These are phyloP conservation scores for Vaccinium myrtillus DNA, from an alignment of 148 eudicot species.

Conservation along the genomic window DNA sequence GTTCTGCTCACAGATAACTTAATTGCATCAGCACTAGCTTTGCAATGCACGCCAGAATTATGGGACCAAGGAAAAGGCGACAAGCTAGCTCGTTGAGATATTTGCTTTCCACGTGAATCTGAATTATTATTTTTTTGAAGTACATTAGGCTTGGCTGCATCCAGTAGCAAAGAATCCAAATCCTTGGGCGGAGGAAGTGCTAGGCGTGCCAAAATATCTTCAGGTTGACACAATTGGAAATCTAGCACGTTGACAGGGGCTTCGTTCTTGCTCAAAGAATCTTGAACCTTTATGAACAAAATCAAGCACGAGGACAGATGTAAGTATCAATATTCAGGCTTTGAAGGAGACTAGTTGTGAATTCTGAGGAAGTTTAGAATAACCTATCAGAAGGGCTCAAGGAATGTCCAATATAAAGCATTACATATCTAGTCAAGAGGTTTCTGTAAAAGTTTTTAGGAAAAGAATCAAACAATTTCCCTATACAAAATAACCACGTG, in stretches of 20 bases:
- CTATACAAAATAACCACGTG: background rate
- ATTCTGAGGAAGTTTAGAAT: background rate
- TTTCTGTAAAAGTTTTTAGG: background rate
- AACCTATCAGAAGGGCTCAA: background rate
- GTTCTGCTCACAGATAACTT: constrained; percentile 52
- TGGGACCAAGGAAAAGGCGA: constrained; percentile 90
- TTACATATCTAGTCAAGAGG: background rate
- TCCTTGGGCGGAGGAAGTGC: constrained; percentile 74
- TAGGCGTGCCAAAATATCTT: constrained; percentile 59
- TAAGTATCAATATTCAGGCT: constrained; percentile 10
- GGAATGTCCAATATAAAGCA: background rate
- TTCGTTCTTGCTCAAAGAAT: constrained; percentile 35
- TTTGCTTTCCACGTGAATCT: constrained; percentile 59
- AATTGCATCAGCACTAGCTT: constrained; percentile 59
- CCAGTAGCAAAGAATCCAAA: constrained; percentile 74
- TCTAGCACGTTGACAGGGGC: constrained; percentile 28
- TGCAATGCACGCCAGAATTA: constrained; percentile 52
- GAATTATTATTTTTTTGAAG: constrained; percentile 36
- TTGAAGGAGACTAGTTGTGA: background rate
- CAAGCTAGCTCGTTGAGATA: constrained; percentile 52
- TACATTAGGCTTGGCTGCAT: constrained; percentile 53
- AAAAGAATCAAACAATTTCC: constrained; percentile 2
- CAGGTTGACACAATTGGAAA: constrained; percentile 48
- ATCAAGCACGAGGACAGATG: background rate
- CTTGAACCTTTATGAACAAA: constrained; percentile 39